Evolutionary conservation across 768 basidiomycete species (phyloP), one percentile per base, ranked within the genome.

Genomic region (Tylopilus vinaceipallidus): DNA sequence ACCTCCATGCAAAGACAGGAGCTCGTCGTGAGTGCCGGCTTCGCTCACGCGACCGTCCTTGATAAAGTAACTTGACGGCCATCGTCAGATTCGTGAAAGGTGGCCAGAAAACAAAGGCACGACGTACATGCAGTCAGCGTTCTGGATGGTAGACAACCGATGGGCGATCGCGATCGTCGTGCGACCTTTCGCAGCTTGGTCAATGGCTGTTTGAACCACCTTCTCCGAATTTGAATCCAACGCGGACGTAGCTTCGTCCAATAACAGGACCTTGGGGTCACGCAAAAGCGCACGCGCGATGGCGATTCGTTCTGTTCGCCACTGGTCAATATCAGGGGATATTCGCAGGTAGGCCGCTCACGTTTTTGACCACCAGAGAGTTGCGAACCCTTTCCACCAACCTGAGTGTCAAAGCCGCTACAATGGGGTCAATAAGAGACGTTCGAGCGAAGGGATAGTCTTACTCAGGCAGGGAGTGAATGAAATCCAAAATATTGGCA

Each of bases 91-190:
- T n/a, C 13, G 10, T 19, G 4, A 11, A 27, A 40, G 3, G 13
- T 32, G 35, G 1, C 24, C 4, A 20, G 8, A 23, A 24, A 35
- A 13, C 17, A 33, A 17, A 16, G n/a, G 11, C 9, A n/a, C n/a
- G n/a, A 45, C 84, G 68, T 66, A 89, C 84, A 97, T 97, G 68
- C 82, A 75, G 67, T 95, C 84, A 13, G 92, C 91, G 59, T 92
- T 90, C 68, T 95, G 92, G 56, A 97, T 95, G 3, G 91, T 93
- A 14, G 88, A 90, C 49, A 99, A 71, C 46, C 97, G 81, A 71
- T 98, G 97, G 3, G 95, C 95, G 54, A 99, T 95, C 14, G 95
- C 89, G 51, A 95, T 87, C 9, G 94, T 97, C 6, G 95, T 95
- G 49, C 95, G 81, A 35, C 94, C 95, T 71, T 83, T 88, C 3